Base-by-base conservation (phyloP, 208 protist species). In the Crithidia mellificae region DNA sequence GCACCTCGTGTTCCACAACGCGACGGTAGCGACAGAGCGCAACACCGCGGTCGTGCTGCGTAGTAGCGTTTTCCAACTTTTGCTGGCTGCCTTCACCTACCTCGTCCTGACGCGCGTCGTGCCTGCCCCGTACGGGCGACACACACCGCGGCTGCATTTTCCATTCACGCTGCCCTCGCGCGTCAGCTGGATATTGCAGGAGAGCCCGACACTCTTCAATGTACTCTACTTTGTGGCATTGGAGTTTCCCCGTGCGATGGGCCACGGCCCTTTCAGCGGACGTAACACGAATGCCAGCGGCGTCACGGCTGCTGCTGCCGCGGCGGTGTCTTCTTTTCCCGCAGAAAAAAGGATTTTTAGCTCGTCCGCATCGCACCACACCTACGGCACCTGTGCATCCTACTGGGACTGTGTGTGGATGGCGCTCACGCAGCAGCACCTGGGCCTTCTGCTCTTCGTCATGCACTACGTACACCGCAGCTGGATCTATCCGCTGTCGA, bases 391-490 rank as follows among this genome's bases (percentile, higher is more conserved):
- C 36, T 82, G 56, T 36, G 20, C 41, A 14, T 57, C 69, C 36
- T 68, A 78, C 65, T 38, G 54, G 32, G 47, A 55, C 20, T 59
- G 46, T 54, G 62, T 81, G 19, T 47, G 52, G 25, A 52, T 29
- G 38, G 72, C 68, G 2, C 36, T 65, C 49, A 43, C 34, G n/a
- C 68, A 68, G 32, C 74, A 76, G 15, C 76, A 78, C 29, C 36
- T 87, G 20, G 69, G 66, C 0, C 62, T 93, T 2, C 29, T 83
- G 0, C 67, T 95, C n/a, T 95, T 95, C 68, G 49, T 78, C 0
- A 58, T 85, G 11, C 89, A 94, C 69, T 94, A 94, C 74, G 56
- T 76, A 0, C 86, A 95, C 50, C 90, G 90, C 38, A 83, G 68
- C 58, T 61, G 90, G 32, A 34, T 91, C 17, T 95, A 83, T 61